phyloP scores from a whole-genome alignment of 164 flowering plant genomes.

The Paratinospora sagittata region DNA sequence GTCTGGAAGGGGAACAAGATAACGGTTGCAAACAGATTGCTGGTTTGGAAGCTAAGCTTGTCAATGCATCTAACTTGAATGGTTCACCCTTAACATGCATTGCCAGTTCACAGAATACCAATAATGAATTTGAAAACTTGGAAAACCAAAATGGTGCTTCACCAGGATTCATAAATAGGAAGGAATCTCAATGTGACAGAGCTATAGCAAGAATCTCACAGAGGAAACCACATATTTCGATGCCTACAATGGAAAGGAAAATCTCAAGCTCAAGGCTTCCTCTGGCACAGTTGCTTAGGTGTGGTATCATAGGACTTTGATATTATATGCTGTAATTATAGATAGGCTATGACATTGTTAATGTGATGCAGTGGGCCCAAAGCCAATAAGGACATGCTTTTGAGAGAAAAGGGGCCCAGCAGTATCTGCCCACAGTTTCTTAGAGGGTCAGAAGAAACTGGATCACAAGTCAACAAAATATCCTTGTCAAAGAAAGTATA shows the following conservation, averaged over 20 bases:
- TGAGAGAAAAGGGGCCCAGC: slow-evolving; percentile 22
- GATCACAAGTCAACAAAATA: slow-evolving; percentile 12
- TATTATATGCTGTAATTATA: background rate
- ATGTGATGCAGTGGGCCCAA: slow-evolving; percentile 27
- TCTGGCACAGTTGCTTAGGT: slow-evolving; percentile 28
- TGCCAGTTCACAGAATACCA: slow-evolving; percentile 12
- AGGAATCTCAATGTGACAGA: slow-evolving; percentile 18
- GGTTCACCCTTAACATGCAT: slow-evolving; percentile 13
- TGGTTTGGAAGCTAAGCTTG: slow-evolving; percentile 16
- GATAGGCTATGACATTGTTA: background rate
- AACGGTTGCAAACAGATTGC: slow-evolving; percentile 8
- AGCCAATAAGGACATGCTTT: slow-evolving; percentile 10
- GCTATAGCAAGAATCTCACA: slow-evolving; percentile 15
- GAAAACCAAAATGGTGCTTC: slow-evolving; percentile 10
- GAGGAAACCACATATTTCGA: slow-evolving; percentile 10
- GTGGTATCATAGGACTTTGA: slow-evolving; percentile 3
- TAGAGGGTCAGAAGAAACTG: slow-evolving; percentile 22
- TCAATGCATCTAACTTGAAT: slow-evolving; percentile 7
- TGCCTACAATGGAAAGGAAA: slow-evolving; percentile 13
- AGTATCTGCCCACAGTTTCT: slow-evolving; percentile 19
- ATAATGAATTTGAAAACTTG: slow-evolving; percentile 11
- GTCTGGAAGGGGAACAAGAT: slow-evolving; percentile 20
- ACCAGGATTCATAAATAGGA: slow-evolving; percentile 2
- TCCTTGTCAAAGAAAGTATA: slow-evolving; percentile 9
- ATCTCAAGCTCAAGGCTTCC: slow-evolving; percentile 19